Evolutionary conservation across 306 rosid species (phyloP), one percentile per base, ranked within the genome.

Genomic region (Cyclanthera cordifolia): DNA sequence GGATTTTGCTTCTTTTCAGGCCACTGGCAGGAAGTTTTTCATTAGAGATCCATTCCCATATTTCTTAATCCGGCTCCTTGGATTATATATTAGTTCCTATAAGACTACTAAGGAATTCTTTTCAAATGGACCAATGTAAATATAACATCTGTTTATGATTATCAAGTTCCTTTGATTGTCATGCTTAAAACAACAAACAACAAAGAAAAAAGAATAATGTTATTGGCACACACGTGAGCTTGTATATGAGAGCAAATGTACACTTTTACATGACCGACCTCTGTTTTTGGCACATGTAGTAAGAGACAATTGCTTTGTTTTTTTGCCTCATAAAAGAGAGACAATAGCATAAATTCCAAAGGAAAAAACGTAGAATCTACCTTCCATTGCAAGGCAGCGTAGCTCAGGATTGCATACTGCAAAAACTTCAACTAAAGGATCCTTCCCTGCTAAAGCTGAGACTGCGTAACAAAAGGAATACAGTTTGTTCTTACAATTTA

Each of bases 321-420:
- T 53, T 53, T 53, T 8, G 45, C 28, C 69, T 8, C 56, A 50
- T 54, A 64, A 14, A 32, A 11, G 52, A 32, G 19, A 37, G 3
- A 60, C 27, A 61, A 41, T n/a, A 49, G 49, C 4, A 0, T 20
- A 41, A n/a, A 11, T n/a, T 49, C 28, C 4, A 23, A 16, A 47
- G 8, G n/a, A 58, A 15, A 57, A 25, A 48, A 2, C 28, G 10
- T 70, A 58, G 67, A 27, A 32, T 23, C 70, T 80, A 91, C 97
- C 98, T 86, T 93, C 80, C 85, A 89, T 68, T 34, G 79, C 88
- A 39, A 70, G 79, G 59, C 75, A 77, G 53, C 96, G 93, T 12
- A 87, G 80, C 68, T 77, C 84, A 2, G 51, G 72, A 70, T 85
- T 72, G 37, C 82, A 76, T 16, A 84, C 72, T 56, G 87, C 86